Evolutionary conservation across 257 asterid species (phyloP).

Genomic region (Solanum paucissectum): DNA sequence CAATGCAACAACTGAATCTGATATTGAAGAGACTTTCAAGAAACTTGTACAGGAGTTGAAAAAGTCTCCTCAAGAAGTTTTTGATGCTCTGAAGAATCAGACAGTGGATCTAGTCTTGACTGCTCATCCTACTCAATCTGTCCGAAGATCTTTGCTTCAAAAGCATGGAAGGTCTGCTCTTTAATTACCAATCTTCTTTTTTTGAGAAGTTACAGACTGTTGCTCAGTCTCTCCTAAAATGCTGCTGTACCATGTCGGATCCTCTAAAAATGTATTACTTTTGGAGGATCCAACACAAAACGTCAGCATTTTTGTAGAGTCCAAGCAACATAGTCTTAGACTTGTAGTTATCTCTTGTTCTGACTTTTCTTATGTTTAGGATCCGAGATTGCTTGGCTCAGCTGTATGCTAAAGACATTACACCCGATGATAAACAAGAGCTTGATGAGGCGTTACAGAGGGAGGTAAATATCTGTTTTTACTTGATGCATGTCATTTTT

Average conservation of each 20-base stretch:
- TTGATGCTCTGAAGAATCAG: conserved; percentile 40
- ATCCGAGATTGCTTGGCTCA: conserved; percentile 41
- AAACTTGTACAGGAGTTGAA: conserved; percentile 30
- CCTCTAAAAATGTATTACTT: not conserved
- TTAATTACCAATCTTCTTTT: not conserved
- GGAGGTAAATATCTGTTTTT: conserved; percentile 20
- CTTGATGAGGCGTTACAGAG: conserved; percentile 47
- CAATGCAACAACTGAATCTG: conserved; percentile 41
- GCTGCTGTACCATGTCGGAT: not conserved
- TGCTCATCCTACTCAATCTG: conserved; percentile 47
- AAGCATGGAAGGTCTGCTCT: conserved; percentile 36
- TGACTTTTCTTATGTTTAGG: conserved; percentile 5
- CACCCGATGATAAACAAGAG: conserved; percentile 45
- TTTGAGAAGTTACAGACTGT: not conserved
- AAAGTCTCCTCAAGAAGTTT: conserved; percentile 39
- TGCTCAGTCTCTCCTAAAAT: not conserved
- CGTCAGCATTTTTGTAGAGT: not conserved
- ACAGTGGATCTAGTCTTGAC: conserved; percentile 42
- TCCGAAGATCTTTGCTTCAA: conserved; percentile 41
- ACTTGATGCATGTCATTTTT: not conserved
- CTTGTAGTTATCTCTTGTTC: not conserved
- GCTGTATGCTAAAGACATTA: conserved; percentile 37
- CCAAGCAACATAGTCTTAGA: not conserved
- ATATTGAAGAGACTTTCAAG: conserved; percentile 41
- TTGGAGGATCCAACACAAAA: not conserved